Base-by-base conservation (phyloP, 2,329 filamentous ascomycete species). In the Penicillium brevicompactum region DNA sequence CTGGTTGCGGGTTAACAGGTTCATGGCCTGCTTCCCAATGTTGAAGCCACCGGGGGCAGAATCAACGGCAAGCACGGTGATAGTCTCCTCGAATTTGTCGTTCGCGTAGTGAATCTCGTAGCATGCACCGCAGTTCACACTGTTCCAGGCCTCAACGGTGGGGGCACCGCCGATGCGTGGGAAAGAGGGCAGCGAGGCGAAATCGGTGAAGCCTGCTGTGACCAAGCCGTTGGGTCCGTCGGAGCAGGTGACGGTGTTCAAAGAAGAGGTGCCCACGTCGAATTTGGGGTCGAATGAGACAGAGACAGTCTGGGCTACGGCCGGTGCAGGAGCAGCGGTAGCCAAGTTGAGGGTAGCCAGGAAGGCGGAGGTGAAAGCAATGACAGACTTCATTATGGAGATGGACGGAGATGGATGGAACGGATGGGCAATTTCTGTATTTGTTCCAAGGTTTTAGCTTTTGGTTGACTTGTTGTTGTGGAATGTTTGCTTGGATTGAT, bases 221-320 rank as follows among this genome's bases (percentile, higher is more conserved):
- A 67, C 46, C 16, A 76, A 67, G 21, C 74, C 74, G 52, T 74
- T 67, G 31, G 34, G 21, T 6, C 74, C 74, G 51, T 75, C 62
- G 10, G 73, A 75, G 63, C 75, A 77, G 46, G 70, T 30, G 43
- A 91, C 80, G 5, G 67, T 71, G 32, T 74, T 78, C 51, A 92
- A 71, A 43, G 82, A 78, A 55, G 85, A 82, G 56, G 62, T 62
- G 44, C 70, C 70, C 59, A 87, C 76, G 68, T 92, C 89, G 76
- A 90, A 94, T 68, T 82, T 85, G 18, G 77, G 75, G 75, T 92
- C 89, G 74, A 87, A 93, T 61, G 87, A 87, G 67, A 92, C 88
- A 72, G 67, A 72, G 48, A 77, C 69, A 24, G 65, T 62, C 48
- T 37, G 56, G 47, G 16, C 51, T 40, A 24, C 51, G 1, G 55